phyloP scores from a whole-genome alignment of 1,284 basidiomycete genomes.

The Microbotryomycetes sp. region DNA sequence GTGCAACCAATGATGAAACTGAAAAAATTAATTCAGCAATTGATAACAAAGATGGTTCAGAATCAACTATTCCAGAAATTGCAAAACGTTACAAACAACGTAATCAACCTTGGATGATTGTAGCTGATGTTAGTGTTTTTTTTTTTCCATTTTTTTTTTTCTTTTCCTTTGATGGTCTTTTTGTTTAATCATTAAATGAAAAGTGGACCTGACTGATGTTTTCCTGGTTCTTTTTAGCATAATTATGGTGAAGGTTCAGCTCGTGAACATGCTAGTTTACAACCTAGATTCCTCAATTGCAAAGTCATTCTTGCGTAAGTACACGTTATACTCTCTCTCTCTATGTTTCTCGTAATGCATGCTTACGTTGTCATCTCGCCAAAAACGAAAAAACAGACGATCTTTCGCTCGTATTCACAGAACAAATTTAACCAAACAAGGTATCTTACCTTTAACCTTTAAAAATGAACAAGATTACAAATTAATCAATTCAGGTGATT shows the following conservation, averaged over 20 bases:
- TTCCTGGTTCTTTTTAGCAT: conserved; percentile 35
- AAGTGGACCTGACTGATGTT: too few relatives aligned
- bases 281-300: conserved; percentile 85
- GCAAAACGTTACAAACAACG: conserved; percentile 80
- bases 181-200: too few relatives aligned
- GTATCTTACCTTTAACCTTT: conserved; percentile 85
- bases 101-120: conserved; percentile 81
- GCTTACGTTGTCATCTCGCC: background rate
- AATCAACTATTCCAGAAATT: conserved; percentile 78
- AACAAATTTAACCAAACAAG: conserved; percentile 80
- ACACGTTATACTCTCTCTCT: background rate
- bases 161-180: too few relatives aligned
- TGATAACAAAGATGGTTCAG: conserved; percentile 52
- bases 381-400: too few relatives aligned
- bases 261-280: conserved; percentile 95
- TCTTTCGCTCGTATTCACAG: conserved; percentile 99
- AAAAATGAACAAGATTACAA: conserved; percentile 75
- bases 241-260: conserved; percentile 93
- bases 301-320: conserved; percentile 46
- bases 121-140: conserved; percentile 59
- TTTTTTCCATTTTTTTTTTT: too few relatives aligned
- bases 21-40: conserved; percentile 78
- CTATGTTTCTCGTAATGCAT: background rate
- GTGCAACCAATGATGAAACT: conserved; percentile 87
- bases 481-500: conserved; percentile 72